Conservation (phyloP, 768 basidiomycete species). For the Clathrus columnatus region DNA sequence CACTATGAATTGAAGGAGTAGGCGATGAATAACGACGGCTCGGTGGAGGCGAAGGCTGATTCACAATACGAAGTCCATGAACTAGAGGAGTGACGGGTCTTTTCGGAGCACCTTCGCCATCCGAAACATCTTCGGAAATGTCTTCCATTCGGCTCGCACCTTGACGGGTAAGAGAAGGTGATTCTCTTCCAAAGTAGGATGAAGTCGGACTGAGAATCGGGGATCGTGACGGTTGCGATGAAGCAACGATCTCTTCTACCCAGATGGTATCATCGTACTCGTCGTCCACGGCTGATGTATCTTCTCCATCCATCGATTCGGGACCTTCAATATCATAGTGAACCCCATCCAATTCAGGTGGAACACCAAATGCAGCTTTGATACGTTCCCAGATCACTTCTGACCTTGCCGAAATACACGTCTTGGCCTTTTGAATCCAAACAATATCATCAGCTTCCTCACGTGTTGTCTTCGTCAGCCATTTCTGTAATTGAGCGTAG, state of each 20-base stretch:
- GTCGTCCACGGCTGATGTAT: neutral
- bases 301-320: neutral
- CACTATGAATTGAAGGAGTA: neutral
- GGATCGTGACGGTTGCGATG: neutral
- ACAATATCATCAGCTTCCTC: constrained; percentile 54
- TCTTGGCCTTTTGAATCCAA: constrained; percentile 68
- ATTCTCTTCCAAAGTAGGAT: neutral
- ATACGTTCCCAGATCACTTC: constrained; percentile 90
- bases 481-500: constrained; percentile 57
- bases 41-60: neutral
- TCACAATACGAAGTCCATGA: constrained; percentile 6
- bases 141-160: constrained; percentile 1
- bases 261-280: constrained; percentile 8
- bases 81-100: neutral
- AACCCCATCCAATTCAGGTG: constrained; percentile 57
- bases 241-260: constrained; percentile 5
- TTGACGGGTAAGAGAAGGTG: neutral
- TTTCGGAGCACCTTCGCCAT: neutral
- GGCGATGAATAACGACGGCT: neutral
- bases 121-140: constrained; percentile 8
- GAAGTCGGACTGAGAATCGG: neutral
- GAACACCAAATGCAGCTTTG: constrained; percentile 81
- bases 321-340: constrained; percentile 30
- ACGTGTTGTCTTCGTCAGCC: constrained; percentile 59
- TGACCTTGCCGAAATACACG: constrained; percentile 64